Percentiles rank a stretch among this genome's conserved stretches.
phyloP scores from a whole-genome alignment of 768 basidiomycete species.

The Candolleomyces eurysporus region DNA sequence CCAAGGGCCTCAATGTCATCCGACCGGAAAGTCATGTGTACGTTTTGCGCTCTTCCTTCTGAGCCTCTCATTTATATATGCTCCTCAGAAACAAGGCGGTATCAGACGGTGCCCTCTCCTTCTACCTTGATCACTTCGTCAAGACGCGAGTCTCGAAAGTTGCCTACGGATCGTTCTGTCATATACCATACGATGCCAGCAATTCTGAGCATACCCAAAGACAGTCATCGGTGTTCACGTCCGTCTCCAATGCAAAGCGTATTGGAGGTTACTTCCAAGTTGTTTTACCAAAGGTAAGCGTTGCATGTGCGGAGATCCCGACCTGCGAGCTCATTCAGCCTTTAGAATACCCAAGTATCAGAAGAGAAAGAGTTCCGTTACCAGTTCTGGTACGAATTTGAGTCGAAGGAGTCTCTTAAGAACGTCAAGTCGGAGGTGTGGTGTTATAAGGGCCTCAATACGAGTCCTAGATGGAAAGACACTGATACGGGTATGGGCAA shows the following conservation, averaged over 20 bases:
- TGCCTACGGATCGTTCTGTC: constrained; percentile 28
- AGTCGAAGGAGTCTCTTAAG: constrained; percentile 9
- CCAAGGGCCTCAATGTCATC: constrained; percentile 3
- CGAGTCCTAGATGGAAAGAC: constrained; percentile 15
- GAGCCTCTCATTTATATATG: not conserved
- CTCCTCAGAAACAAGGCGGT: constrained; percentile 10
- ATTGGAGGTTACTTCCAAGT: constrained; percentile 9
- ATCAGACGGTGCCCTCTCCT: constrained; percentile 12
- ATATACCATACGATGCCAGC: constrained; percentile 29
- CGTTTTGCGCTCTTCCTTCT: not conserved
- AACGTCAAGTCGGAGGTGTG: constrained; percentile 13
- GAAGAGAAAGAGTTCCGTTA: constrained; percentile 20
- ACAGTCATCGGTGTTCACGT: constrained; percentile 1
- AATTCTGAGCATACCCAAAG: constrained; percentile 37
- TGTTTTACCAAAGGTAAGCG: constrained; percentile 20
- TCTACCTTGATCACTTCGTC: constrained; percentile 13
- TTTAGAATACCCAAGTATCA: constrained; percentile 20
- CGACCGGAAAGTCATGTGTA: constrained; percentile 16
- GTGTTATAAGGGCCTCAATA: constrained; percentile 14
- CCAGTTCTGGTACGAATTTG: constrained; percentile 13
- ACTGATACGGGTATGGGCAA: constrained; percentile 10
- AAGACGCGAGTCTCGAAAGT: constrained; percentile 9
- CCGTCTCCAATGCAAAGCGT: constrained; percentile 6
- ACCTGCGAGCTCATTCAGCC: not conserved
- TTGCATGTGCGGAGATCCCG: not conserved